A percentile compares a stretch with the other conserved stretches of the same genome.
Evolutionary conservation across 2,329 filamentous ascomycete genomes (phyloP).

Genomic region (Alternaria sp.): DNA sequence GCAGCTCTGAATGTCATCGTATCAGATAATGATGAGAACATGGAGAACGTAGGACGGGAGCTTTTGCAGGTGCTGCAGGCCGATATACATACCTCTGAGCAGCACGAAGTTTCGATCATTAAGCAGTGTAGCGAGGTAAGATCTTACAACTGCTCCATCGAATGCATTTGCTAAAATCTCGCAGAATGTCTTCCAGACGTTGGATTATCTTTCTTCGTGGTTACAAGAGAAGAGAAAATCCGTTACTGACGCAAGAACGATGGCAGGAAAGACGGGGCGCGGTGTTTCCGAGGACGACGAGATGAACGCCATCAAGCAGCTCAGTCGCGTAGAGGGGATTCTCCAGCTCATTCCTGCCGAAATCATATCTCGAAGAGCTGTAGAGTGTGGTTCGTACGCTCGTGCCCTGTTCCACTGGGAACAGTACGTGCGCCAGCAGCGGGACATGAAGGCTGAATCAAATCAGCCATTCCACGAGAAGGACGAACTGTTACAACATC

Average conservation of each 20-base stretch:
- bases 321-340: slow-evolving; percentile 73
- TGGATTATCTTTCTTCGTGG: slow-evolving; percentile 94
- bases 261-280: slow-evolving; percentile 53
- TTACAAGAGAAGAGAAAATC: slow-evolving; percentile 74
- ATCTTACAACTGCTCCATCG: not conserved
- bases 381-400: slow-evolving; percentile 93
- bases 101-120: slow-evolving; percentile 73
- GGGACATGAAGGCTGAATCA: slow-evolving; percentile 51
- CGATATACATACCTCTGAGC: slow-evolving; percentile 58
- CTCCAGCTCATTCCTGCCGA: slow-evolving; percentile 73
- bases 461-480: slow-evolving; percentile 59
- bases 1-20: slow-evolving; percentile 82
- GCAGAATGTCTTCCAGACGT: slow-evolving; percentile 83
- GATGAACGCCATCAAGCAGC: slow-evolving; percentile 59
- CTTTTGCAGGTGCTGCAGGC: slow-evolving; percentile 75
- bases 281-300: slow-evolving; percentile 57
- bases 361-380: slow-evolving; percentile 78
- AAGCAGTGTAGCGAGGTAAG: slow-evolving; percentile 86
- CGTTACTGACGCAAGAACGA: slow-evolving; percentile 48
- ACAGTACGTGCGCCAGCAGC: slow-evolving; percentile 74
- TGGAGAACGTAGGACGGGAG: slow-evolving; percentile 72
- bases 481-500: slow-evolving; percentile 72
- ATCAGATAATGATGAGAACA: slow-evolving; percentile 70
- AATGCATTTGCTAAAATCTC: slow-evolving; percentile 25
- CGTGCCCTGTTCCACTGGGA: slow-evolving; percentile 94